Conservation (phyloP, 495 filamentous ascomycete genomes). For the Podospora australis region DNA sequence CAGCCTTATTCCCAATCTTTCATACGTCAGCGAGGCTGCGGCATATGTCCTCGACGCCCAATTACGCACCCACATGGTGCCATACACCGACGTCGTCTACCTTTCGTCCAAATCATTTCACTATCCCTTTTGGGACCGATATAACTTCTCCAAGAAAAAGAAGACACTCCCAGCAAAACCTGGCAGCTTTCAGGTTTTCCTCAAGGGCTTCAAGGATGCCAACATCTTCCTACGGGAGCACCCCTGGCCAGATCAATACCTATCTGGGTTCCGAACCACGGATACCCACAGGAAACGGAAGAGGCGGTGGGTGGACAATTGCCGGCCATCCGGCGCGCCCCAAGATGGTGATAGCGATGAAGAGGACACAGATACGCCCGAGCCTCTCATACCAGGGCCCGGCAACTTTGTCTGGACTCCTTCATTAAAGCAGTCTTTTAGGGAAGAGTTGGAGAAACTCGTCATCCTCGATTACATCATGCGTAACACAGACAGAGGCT, state of each 20-base stretch:
- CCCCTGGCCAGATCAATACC: constrained; percentile 94
- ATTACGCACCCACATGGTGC: constrained; percentile 84
- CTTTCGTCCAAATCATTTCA: constrained; percentile 95
- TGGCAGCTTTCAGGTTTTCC: constrained; percentile 94
- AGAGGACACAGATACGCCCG: constrained; percentile 42
- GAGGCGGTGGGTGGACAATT: constrained; percentile 73
- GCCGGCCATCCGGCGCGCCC: constrained; percentile 61
- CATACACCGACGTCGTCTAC: constrained; percentile 91
- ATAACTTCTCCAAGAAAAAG: constrained; percentile 77
- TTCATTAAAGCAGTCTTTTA: constrained; percentile 78
- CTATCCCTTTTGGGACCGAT: constrained; percentile 94
- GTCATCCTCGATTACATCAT: constrained; percentile 99
- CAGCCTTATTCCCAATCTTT: constrained; percentile 93
- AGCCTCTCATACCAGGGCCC: constrained; percentile 32
- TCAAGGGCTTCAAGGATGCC: constrained; percentile 94
- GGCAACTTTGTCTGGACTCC: constrained; percentile 82
- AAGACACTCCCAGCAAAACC: constrained; percentile 86
- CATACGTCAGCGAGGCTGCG: constrained; percentile 95
- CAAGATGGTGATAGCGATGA: constrained; percentile 64
- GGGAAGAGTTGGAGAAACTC: constrained; percentile 93
- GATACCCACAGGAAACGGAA: constrained; percentile 65
- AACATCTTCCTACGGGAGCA: constrained; percentile 92
- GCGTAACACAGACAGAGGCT: constrained; percentile 93
- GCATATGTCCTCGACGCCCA: constrained; percentile 91
- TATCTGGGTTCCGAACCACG: constrained; percentile 64